Evolutionary conservation across 1,139 yeast genomes (phyloP), one percentile per base, ranked within the genome.

Genomic region (Blastobotrys ciferrii): DNA sequence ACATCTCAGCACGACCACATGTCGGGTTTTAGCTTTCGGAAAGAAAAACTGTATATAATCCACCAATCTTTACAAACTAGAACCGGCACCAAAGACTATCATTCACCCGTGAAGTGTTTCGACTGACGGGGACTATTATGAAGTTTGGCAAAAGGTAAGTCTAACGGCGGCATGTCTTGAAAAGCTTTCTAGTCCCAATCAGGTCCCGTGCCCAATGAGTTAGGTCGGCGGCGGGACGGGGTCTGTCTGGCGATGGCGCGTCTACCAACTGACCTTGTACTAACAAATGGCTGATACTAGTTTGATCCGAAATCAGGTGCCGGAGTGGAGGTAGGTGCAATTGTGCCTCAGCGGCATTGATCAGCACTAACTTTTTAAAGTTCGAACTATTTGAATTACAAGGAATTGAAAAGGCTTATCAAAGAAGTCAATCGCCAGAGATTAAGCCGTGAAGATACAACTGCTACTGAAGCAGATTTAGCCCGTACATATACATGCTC

Each of bases 241-340:
- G n/a, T n/a, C n/a, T n/a, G n/a, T n/a, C n/a, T n/a, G n/a, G n/a
- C n/a, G n/a, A n/a, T n/a, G n/a, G n/a, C n/a, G n/a, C n/a, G n/a
- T n/a, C n/a, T n/a, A n/a, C n/a, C n/a, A n/a, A n/a, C 28, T 23
- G 9, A 23, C 28, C 28, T 23, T 5, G 9, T 23, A 23, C 5
- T 23, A 9, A 23, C n/a, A n/a, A n/a, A n/a, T n/a, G n/a, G n/a
- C n/a, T n/a, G 3, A 68, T 28, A 38, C n/a, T 41, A 72, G 76
- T 32, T 72, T 87, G 58, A 69, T 82, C 35, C 74, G 87, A 49
- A 95, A 91, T 67, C 95, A 88, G 72, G 87, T 91, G 52, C 97
- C 97, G 6, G 96, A 89, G 69, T 91, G 98, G 97, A 74, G 72
- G 65, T 66, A 53, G 42, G 68, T 52, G 33, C 18, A 11, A 17